Conservation (phyloP, 257 asterid species). For the Anisodus tanguticus region DNA sequence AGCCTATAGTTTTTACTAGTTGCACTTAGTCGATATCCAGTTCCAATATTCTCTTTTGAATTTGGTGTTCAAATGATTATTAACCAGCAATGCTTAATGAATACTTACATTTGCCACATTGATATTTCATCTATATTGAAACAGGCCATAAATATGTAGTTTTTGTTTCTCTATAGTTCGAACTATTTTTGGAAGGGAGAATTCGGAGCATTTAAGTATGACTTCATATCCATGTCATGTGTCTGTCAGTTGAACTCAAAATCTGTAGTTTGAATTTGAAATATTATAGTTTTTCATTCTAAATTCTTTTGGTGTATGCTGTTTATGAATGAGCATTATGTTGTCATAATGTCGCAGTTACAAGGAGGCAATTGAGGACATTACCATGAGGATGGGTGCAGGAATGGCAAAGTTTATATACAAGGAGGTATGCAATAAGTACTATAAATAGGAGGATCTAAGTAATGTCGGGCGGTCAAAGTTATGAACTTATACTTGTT, state of each 20-base stretch:
- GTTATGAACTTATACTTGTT: not conserved
- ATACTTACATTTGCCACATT: not conserved
- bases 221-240: not conserved
- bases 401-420: conserved; percentile 98
- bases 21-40: not conserved
- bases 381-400: conserved; percentile 97
- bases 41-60: not conserved
- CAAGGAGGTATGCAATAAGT: conserved; percentile 73
- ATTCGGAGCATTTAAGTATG: not conserved
- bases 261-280: not conserved
- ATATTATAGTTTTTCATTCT: not conserved
- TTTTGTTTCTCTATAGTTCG: not conserved
- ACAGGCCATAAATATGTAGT: not conserved
- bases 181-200: not conserved
- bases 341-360: conserved; percentile 57
- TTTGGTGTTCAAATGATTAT: not conserved
- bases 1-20: not conserved
- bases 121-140: not conserved
- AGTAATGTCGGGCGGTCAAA: not conserved
- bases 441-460: not conserved
- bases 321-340: conserved; percentile 23
- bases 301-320: not conserved
- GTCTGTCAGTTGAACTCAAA: not conserved
- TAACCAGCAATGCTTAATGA: not conserved
- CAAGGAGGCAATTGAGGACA: conserved; percentile 92